A percentile compares a stretch with the other conserved stretches of the same genome.
Conservation (phyloP, 495 filamentous ascomycete genomes). For the Staphylotrichum longicolle region DNA sequence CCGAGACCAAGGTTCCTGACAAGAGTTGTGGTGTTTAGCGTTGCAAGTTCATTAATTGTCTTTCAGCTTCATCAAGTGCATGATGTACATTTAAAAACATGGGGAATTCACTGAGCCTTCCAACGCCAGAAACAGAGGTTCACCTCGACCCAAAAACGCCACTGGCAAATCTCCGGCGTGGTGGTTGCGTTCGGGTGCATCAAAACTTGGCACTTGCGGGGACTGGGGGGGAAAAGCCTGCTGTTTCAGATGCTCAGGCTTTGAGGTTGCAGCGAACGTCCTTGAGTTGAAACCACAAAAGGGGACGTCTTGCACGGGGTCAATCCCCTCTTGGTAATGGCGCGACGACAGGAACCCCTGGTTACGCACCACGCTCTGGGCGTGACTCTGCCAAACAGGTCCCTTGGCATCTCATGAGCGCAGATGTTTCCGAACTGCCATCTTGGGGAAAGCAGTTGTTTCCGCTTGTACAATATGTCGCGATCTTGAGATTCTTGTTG, state of each 20-base stretch:
- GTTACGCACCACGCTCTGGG: neutral
- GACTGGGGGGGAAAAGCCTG: neutral
- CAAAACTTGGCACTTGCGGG: constrained; percentile 10
- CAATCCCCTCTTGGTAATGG: neutral
- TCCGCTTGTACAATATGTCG: too few species aligned
- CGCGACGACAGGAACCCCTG: constrained; percentile 4
- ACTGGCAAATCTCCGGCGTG: constrained; percentile 7
- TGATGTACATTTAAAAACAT: too few species aligned
- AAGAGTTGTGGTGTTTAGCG: too few species aligned
- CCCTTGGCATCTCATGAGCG: constrained; percentile 16
- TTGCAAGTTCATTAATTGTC: too few species aligned
- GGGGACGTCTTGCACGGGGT: neutral
- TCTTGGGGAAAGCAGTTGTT: neutral
- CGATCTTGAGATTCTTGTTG: too few species aligned
- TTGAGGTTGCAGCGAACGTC: neutral
- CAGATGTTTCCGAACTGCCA: constrained; percentile 8
- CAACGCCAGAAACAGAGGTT: too few species aligned
- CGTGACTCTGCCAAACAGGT: constrained; percentile 11
- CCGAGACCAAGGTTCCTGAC: too few species aligned
- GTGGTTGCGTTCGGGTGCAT: constrained; percentile 19
- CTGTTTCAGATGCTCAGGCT: constrained; percentile 11
- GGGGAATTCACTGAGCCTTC: too few species aligned
- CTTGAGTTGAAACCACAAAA: constrained; percentile 6
- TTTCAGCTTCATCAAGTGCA: too few species aligned
- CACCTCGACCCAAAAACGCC: too few species aligned